phyloP scores from a whole-genome alignment of 2,329 filamentous ascomycete species.

The Fusarium sulawesiense region DNA sequence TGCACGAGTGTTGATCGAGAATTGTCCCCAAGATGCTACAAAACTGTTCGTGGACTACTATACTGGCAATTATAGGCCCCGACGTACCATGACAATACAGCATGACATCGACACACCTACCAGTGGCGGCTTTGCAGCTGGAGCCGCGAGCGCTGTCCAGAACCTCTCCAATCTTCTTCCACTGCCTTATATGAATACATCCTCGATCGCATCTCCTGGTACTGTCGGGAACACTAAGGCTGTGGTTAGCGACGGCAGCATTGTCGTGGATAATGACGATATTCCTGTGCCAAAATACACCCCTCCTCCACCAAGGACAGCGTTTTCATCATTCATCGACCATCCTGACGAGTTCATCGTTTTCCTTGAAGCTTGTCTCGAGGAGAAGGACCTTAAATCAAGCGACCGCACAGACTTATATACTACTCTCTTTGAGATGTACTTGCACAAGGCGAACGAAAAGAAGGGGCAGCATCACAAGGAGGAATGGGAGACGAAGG shows the following conservation, averaged over 20 bases:
- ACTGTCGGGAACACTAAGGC: constrained; percentile 62
- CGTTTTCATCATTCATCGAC: constrained; percentile 97
- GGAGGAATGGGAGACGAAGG: constrained; percentile 88
- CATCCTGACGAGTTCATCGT: constrained; percentile 91
- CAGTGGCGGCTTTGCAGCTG: constrained; percentile 61
- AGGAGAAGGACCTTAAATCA: constrained; percentile 75
- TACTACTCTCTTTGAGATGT: constrained; percentile 98
- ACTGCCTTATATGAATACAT: constrained; percentile 83
- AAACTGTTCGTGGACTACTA: constrained; percentile 95
- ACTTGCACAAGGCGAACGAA: constrained; percentile 85
- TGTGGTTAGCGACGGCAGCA: constrained; percentile 63
- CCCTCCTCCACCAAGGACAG: constrained; percentile 83
- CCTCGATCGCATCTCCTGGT: constrained; percentile 65
- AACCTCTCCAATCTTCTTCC: constrained; percentile 87
- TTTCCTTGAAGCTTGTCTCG: constrained; percentile 89
- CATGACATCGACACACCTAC: constrained; percentile 53
- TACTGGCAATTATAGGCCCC: constrained; percentile 83
- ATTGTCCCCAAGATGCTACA: constrained; percentile 85
- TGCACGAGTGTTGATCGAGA: constrained; percentile 86
- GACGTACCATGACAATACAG: constrained; percentile 64
- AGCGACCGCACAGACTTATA: constrained; percentile 87
- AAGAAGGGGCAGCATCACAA: constrained; percentile 75
- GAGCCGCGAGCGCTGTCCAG: constrained; percentile 81
- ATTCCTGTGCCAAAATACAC: constrained; percentile 71
- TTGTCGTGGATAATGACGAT: constrained; percentile 62